phyloP scores from a whole-genome alignment of 768 basidiomycete species.

The Kwoniella europaea region DNA sequence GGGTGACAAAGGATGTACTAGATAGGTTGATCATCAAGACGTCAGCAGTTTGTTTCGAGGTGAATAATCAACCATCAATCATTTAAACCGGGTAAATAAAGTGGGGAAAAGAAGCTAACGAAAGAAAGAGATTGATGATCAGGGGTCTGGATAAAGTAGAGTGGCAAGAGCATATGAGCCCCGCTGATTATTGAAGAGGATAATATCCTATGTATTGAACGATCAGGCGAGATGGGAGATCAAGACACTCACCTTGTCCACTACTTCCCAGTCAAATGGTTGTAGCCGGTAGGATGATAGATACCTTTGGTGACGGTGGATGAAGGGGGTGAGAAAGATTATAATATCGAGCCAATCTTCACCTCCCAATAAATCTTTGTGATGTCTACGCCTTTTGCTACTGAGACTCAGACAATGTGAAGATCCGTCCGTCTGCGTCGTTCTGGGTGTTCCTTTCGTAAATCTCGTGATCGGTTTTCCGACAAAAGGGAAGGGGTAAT shows the following conservation, averaged over 20 bases:
- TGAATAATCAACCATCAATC: not conserved
- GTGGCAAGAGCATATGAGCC: not conserved
- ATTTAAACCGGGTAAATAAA: not conserved
- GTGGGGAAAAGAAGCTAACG: slow-evolving; percentile 1
- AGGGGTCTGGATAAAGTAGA: not conserved
- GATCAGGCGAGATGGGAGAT: not conserved
- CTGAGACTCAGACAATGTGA: not conserved
- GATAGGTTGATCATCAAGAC: slow-evolving; percentile 1
- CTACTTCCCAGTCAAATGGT: not conserved
- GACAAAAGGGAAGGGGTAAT: not conserved
- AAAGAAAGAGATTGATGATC: not conserved
- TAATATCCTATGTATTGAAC: not conserved
- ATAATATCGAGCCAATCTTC: not conserved
- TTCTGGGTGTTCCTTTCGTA: not conserved
- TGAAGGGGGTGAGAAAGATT: slow-evolving; percentile 2
- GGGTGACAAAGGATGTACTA: slow-evolving; percentile 7
- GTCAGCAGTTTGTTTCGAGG: slow-evolving; percentile 4
- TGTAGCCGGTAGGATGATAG: not conserved
- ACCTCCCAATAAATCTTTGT: not conserved
- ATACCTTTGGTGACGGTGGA: slow-evolving; percentile 4
- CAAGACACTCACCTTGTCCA: not conserved
- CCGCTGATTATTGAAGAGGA: not conserved
- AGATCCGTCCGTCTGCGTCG: not conserved
- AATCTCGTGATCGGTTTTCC: not conserved
- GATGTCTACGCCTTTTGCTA: not conserved